A percentile compares a stretch with the other conserved stretches of the same genome.
Evolutionary conservation across 192 early-diverging fungal species (phyloP).

Genomic region (Jimgerdemannia lactiflua): DNA sequence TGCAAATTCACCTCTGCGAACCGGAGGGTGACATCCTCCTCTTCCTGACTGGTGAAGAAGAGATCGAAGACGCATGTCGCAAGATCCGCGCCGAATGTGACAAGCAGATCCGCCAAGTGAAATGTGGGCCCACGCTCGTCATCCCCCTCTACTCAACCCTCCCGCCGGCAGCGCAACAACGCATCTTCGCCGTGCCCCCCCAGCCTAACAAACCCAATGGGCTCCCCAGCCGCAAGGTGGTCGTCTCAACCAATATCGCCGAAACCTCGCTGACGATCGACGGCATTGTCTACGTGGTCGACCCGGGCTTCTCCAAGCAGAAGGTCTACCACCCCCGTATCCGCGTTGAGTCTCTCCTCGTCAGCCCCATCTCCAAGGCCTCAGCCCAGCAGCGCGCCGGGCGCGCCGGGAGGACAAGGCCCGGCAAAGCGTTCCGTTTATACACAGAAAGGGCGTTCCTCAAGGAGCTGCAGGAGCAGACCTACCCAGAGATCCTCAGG

Average conservation of each 20-base stretch:
- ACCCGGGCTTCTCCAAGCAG: conserved; percentile 99
- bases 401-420: conserved; percentile 97
- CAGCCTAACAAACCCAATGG: conserved; percentile 73
- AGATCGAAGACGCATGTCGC: conserved; percentile 95
- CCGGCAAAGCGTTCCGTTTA: conserved; percentile 96
- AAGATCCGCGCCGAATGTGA: conserved; percentile 80
- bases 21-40: conserved; percentile 95
- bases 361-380: conserved; percentile 93
- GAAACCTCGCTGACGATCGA: conserved; percentile 99
- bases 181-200: conserved; percentile 92
- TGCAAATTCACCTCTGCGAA: conserved; percentile 93
- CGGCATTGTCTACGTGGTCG: conserved; percentile 98
- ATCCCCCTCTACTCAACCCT: conserved; percentile 92
- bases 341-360: conserved; percentile 92
- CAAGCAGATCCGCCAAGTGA: conserved; percentile 54
- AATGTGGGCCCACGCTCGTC: conserved; percentile 79
- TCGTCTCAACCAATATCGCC: conserved; percentile 97
- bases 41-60: conserved; percentile 98
- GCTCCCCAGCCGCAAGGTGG: conserved; percentile 91
- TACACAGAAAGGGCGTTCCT: conserved; percentile 97
- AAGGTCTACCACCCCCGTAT: conserved; percentile 99
- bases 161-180: conserved; percentile 86
- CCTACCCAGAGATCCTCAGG: conserved; percentile 97
- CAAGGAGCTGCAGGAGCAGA: conserved; percentile 93
- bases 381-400: conserved; percentile 97